These are phyloP conservation scores for Trametes versicolor DNA, from an alignment of 1,284 basidiomycete genomes.

Conservation along the genomic window DNA sequence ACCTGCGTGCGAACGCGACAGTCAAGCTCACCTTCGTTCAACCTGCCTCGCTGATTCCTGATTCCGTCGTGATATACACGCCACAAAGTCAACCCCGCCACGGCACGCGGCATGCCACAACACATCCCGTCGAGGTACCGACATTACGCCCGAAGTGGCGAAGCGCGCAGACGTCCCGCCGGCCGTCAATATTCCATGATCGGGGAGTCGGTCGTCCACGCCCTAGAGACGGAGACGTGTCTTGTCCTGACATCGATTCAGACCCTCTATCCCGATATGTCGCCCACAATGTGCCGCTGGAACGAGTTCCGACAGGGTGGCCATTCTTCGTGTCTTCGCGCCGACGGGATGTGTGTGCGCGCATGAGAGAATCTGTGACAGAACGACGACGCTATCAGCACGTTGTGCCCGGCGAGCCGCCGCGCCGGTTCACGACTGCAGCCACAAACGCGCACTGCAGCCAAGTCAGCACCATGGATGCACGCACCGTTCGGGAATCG, in stretches of 20 bases:
- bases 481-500: background rate
- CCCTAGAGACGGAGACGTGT: background rate
- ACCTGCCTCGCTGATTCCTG: background rate
- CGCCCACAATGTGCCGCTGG: background rate
- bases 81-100: background rate
- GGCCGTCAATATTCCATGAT: background rate
- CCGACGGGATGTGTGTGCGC: background rate
- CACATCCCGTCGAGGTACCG: background rate
- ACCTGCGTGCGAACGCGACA: background rate
- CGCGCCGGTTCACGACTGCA: background rate
- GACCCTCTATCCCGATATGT: background rate
- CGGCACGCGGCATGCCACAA: background rate
- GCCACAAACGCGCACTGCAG: background rate
- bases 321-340: background rate
- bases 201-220: background rate
- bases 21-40: background rate
- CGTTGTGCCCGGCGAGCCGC: background rate
- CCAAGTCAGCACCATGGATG: background rate
- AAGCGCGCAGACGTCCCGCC: constrained; percentile 12
- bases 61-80: background rate
- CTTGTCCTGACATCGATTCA: background rate
- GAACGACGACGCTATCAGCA: background rate
- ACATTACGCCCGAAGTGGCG: background rate
- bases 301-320: background rate
- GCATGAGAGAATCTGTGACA: background rate